These are phyloP conservation scores for Flaveria trinervia DNA, from an alignment of 129 eudicot genomes.

Conservation along the genomic window DNA sequence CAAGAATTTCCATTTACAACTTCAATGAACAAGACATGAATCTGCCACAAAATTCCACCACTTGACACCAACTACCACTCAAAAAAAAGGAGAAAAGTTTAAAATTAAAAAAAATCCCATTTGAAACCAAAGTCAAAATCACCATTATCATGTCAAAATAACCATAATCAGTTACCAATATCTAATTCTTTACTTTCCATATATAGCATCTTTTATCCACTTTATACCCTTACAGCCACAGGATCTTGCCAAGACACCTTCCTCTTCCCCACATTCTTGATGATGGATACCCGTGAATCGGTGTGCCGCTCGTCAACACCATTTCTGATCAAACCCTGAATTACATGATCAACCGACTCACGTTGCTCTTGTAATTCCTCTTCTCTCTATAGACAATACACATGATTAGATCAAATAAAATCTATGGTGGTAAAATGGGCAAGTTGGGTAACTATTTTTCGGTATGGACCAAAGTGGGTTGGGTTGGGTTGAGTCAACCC, in stretches of 20 bases:
- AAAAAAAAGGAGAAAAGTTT: neutral
- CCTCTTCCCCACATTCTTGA: slow-evolving; percentile 64
- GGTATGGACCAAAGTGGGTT: neutral
- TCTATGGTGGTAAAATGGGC: neutral
- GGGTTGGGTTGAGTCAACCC: neutral
- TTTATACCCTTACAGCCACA: slow-evolving; percentile 57
- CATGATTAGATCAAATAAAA: neutral
- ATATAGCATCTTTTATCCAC: slow-evolving; percentile 10
- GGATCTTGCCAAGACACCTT: slow-evolving; percentile 92
- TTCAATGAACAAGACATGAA: neutral
- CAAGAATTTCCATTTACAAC: neutral
- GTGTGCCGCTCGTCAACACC: slow-evolving; percentile 25
- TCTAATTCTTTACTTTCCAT: slow-evolving; percentile 7
- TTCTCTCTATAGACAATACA: slow-evolving; percentile 43
- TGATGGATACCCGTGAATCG: slow-evolving; percentile 41
- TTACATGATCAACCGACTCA: slow-evolving; percentile 26
- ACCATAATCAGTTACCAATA: neutral
- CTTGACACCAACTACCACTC: neutral
- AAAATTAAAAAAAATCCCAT: neutral
- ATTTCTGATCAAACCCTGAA: slow-evolving; percentile 23
- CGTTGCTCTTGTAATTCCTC: slow-evolving; percentile 46
- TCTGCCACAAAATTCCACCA: slow-evolving; percentile 5
- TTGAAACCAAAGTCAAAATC: neutral
- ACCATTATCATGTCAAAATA: too few relatives aligned
- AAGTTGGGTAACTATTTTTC: neutral